Conservation (phyloP, 148 eudicot genomes). For the Vaccinium vitisidaea region DNA sequence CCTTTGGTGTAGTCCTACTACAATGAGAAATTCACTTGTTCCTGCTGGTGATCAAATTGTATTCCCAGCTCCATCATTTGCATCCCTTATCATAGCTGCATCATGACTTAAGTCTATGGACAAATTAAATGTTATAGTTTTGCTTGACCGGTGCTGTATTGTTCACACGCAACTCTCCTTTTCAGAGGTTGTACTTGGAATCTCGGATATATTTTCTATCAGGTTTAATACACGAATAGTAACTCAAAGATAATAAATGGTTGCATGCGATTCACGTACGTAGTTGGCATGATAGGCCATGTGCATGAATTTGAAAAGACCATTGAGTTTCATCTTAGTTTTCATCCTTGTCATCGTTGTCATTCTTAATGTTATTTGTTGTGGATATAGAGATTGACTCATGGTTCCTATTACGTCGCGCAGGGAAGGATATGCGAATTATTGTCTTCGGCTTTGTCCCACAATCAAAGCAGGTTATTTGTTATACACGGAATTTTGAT, state of each 20-base stretch:
- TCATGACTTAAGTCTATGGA: not conserved
- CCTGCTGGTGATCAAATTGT: not conserved
- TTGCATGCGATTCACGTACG: slow-evolving; percentile 8
- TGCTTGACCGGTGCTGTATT: not conserved
- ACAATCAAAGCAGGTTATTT: slow-evolving; percentile 82
- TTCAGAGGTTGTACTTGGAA: not conserved
- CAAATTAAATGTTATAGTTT: not conserved
- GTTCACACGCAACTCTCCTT: not conserved
- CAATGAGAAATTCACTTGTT: not conserved
- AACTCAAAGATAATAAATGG: not conserved
- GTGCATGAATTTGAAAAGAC: not conserved
- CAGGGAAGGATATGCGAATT: slow-evolving; percentile 97
- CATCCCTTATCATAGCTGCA: not conserved
- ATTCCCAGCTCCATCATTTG: not conserved
- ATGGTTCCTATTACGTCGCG: slow-evolving; percentile 18
- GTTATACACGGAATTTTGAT: not conserved
- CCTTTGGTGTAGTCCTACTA: not conserved
- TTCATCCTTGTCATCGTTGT: not conserved
- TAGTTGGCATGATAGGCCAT: not conserved
- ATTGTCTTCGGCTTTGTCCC: slow-evolving; percentile 87
- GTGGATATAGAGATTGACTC: not conserved
- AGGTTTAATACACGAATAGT: not conserved
- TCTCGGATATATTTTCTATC: not conserved
- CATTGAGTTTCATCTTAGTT: not conserved
- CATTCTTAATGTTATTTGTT: not conserved